phyloP scores from a whole-genome alignment of 2,329 filamentous ascomycete genomes.

The Sporothrix phasma region DNA sequence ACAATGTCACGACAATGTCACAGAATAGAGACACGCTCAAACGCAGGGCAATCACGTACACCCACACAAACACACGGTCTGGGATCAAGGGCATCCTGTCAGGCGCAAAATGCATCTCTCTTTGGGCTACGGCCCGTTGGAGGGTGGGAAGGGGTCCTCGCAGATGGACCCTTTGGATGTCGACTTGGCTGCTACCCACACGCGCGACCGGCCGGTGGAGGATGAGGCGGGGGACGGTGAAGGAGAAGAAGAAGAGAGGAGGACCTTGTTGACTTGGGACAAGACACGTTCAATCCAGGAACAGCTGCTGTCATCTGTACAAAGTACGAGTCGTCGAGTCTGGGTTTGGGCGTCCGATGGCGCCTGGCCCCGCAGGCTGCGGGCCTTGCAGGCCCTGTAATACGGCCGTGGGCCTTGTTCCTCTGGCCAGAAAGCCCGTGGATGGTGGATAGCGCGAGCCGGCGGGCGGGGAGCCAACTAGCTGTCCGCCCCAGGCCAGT shows the following conservation, averaged over 20 bases:
- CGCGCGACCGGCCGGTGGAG: not conserved
- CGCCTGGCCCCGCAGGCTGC: not conserved
- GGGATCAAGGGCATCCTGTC: not conserved
- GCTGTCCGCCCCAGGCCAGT: not conserved
- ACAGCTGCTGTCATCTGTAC: too few species aligned
- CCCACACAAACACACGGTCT: not conserved
- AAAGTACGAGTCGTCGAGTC: too few species aligned
- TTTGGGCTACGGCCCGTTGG: slow-evolving; percentile 11
- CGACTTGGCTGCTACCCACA: not conserved
- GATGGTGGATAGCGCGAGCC: not conserved
- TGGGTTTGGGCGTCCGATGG: too few species aligned
- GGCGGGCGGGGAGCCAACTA: not conserved
- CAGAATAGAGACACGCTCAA: too few species aligned
- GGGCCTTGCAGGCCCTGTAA: too few species aligned
- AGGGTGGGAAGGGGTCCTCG: not conserved
- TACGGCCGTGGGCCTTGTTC: too few species aligned
- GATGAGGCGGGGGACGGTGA: not conserved
- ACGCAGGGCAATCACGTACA: not conserved
- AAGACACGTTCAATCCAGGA: too few species aligned
- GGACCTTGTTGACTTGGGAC: not conserved
- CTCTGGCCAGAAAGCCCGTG: too few species aligned
- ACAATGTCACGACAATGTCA: not conserved
- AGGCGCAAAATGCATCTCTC: slow-evolving; percentile 14
- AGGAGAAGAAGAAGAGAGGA: not conserved
- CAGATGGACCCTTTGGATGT: not conserved